Base-by-base conservation (phyloP, 805 yeast genomes). In the Kuraishia hungarica region DNA sequence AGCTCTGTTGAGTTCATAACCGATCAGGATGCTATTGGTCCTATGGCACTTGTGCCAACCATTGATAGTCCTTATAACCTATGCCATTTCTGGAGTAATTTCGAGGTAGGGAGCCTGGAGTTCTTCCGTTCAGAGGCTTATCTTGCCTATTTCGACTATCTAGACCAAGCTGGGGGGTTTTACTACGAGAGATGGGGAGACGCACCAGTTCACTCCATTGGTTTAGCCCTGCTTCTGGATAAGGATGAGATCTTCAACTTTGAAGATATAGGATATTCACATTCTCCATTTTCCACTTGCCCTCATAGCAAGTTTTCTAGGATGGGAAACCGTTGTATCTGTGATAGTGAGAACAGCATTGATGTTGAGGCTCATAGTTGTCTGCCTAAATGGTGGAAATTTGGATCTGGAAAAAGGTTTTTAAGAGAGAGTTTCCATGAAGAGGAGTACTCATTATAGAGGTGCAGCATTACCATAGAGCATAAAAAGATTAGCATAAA, bases 151-250 rank as follows among this genome's bases (percentile, higher is more conserved):
- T 89, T 88, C 65, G 78, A 85, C 26, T 73, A 72, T 66, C 74
- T 89, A 58, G 89, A 88, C 67, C 62, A 75, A 29, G 74, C 80
- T 20, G 92, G 90, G 51, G 94, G 94, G 3, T 88, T 89, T 65
- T 86, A 86, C 67, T 86, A 87, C 55, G 97, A 90, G 69, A 72
- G 97, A 56, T 91, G 97, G 97, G 97, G 97, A 17, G 97, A 91
- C 71, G 97, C 97, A 0, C 97, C 97, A 0, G 88, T 90, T 17
- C 97, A 90, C 67, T 75, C 93, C 0, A 73, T 89, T 28, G 96
- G 83, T 1, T 83, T 80, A 1, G 67, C 87, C 0, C 66, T 88
- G 49, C 66, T 88, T 50, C 69, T 88, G 58, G 80, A 83, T 58
- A 77, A 73, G 54, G 66, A 73, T 19, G 86, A 89, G 64, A 69